Evolutionary conservation across 1,139 yeast genomes (phyloP).

Genomic region (Scheffersomyces parashehatae): DNA sequence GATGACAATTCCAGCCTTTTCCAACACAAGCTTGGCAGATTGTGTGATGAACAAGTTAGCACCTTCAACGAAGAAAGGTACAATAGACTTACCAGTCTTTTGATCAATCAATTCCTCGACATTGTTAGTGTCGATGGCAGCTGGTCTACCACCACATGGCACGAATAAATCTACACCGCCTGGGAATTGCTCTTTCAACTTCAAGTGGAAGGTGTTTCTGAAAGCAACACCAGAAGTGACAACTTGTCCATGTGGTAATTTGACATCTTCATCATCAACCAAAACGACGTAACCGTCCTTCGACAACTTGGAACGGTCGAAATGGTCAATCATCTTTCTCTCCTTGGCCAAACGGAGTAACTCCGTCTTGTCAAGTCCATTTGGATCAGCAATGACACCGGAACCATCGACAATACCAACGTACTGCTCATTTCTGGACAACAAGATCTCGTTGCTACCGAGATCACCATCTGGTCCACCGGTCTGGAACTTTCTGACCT

Average conservation of each 20-base stretch:
- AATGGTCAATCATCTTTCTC: constrained; percentile 75
- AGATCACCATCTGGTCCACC: constrained; percentile 99
- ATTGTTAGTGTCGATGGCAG: constrained; percentile 87
- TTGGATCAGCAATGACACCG: constrained; percentile 90
- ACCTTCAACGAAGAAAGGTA: constrained; percentile 95
- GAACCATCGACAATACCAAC: constrained; percentile 94
- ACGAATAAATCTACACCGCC: constrained; percentile 79
- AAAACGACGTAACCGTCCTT: constrained; percentile 76
- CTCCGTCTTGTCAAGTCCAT: constrained; percentile 82
- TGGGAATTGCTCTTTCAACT: constrained; percentile 58
- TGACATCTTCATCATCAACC: constrained; percentile 82
- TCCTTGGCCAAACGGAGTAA: constrained; percentile 74
- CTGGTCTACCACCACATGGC: constrained; percentile 99
- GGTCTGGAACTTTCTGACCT: constrained; percentile 82
- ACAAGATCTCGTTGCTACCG: constrained; percentile 90
- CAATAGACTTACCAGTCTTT: constrained; percentile 71
- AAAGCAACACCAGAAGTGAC: constrained; percentile 88
- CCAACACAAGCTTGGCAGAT: constrained; percentile 84
- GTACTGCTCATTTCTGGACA: constrained; percentile 79
- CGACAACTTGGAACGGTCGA: constrained; percentile 66
- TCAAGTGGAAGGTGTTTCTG: constrained; percentile 87
- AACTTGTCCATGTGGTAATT: constrained; percentile 72
- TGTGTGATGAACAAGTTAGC: constrained; percentile 96
- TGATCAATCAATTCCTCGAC: constrained; percentile 71
- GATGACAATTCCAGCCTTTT: constrained; percentile 80